Percentiles rank a stretch among this genome's conserved stretches.
Conservation (phyloP, 768 basidiomycete species). For the Mrakia hoshinonis region DNA sequence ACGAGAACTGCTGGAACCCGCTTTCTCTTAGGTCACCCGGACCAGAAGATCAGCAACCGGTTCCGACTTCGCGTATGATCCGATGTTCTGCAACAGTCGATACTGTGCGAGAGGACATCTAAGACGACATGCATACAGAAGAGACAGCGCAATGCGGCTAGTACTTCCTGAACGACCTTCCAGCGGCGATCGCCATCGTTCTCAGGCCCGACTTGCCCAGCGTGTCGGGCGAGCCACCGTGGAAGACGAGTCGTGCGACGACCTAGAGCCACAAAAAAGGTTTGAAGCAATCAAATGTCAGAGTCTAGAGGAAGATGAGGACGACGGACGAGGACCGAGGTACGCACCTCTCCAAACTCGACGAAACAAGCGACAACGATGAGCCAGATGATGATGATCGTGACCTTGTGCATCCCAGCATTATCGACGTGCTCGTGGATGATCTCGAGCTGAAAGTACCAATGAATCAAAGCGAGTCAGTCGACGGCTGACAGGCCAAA, state of each 20-base stretch:
- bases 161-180: too few species aligned
- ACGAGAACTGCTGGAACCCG: too few species aligned
- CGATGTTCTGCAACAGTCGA: too few species aligned
- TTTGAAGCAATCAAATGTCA: background rate
- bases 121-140: too few species aligned
- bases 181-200: background rate
- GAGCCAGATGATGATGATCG: constrained; percentile 69
- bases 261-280: constrained; percentile 59
- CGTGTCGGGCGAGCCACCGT: constrained; percentile 41
- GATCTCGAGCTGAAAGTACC: constrained; percentile 57
- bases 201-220: background rate
- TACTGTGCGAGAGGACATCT: too few species aligned
- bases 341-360: constrained; percentile 51
- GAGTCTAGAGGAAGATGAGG: background rate
- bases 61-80: too few species aligned
- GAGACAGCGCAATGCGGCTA: too few species aligned
- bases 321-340: background rate
- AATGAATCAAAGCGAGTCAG: background rate
- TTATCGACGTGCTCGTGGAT: constrained; percentile 91
- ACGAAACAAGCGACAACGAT: constrained; percentile 65
- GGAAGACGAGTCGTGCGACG: constrained; percentile 63
- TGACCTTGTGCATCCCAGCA: constrained; percentile 62
- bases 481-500: background rate
- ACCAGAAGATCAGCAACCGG: too few species aligned
- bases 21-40: too few species aligned